These are phyloP conservation scores for Ulmus americana DNA, from an alignment of 331 rosid species.

Conservation along the genomic window DNA sequence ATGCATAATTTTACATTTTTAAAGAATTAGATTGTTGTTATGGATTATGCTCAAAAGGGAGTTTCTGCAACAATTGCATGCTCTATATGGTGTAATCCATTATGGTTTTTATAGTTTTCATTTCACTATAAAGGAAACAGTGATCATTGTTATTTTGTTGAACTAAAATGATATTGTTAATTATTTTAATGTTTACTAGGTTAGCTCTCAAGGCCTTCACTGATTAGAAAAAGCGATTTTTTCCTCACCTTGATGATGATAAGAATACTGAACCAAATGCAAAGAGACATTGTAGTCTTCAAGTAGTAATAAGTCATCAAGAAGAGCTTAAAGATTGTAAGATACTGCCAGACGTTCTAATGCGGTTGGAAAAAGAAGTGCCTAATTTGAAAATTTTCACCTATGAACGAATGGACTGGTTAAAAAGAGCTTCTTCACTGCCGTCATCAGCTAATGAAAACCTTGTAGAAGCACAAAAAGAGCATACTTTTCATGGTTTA, in stretches of 20 bases:
- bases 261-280: constrained; percentile 39
- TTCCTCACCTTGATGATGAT: constrained; percentile 75
- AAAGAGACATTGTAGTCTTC: constrained; percentile 52
- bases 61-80: background rate
- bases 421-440: constrained; percentile 67
- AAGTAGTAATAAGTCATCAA: constrained; percentile 40
- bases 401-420: constrained; percentile 81
- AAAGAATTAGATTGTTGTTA: background rate
- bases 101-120: background rate
- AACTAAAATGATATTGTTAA: background rate
- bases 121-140: background rate
- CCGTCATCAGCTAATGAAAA: constrained; percentile 48
- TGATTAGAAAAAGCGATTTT: constrained; percentile 79
- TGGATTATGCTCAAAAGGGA: background rate
- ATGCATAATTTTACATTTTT: background rate
- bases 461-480: constrained; percentile 32
- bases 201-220: constrained; percentile 93
- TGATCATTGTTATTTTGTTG: background rate
- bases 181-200: constrained; percentile 25
- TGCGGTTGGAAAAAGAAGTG: constrained; percentile 63
- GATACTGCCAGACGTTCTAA: constrained; percentile 45
- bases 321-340: constrained; percentile 46
- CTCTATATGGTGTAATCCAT: background rate
- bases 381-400: constrained; percentile 54
- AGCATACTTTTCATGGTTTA: constrained; percentile 54